These are phyloP conservation scores for Stenogyne calaminthoides DNA, from an alignment of 305 asterid genomes.

Conservation along the genomic window DNA sequence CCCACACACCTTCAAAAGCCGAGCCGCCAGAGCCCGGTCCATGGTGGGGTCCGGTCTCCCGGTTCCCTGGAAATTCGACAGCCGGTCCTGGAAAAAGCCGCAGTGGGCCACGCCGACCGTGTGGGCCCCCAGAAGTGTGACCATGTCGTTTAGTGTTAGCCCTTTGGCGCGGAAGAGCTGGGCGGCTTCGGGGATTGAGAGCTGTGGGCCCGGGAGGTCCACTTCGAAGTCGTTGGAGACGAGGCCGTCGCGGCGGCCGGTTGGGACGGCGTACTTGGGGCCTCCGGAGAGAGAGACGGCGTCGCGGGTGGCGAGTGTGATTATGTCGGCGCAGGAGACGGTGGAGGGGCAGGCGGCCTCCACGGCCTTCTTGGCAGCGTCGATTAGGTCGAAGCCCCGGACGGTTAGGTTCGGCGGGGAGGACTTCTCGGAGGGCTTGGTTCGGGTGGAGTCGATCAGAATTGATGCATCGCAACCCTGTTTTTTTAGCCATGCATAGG, in stretches of 20 bases:
- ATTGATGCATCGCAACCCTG: slow-evolving; percentile 67
- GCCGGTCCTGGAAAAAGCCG: slow-evolving; percentile 54
- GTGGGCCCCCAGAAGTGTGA: slow-evolving; percentile 66
- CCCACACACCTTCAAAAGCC: slow-evolving; percentile 44
- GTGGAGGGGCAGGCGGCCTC: slow-evolving; percentile 44
- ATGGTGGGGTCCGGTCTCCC: slow-evolving; percentile 57
- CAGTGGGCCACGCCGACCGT: slow-evolving; percentile 76
- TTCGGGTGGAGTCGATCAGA: slow-evolving; percentile 42
- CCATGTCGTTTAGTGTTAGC: slow-evolving; percentile 59
- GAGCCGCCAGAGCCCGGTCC: slow-evolving; percentile 51
- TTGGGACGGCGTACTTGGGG: slow-evolving; percentile 47
- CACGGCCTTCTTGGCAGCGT: slow-evolving; percentile 48
- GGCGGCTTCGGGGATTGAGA: slow-evolving; percentile 39
- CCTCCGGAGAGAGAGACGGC: slow-evolving; percentile 58
- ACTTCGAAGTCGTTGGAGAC: slow-evolving; percentile 46
- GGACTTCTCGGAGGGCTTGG: slow-evolving; percentile 47
- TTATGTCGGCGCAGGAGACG: slow-evolving; percentile 76
- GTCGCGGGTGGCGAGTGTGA: slow-evolving; percentile 71
- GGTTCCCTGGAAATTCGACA: slow-evolving; percentile 53
- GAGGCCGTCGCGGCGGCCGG: slow-evolving; percentile 70
- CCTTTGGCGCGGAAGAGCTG: slow-evolving; percentile 45
- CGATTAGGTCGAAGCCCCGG: slow-evolving; percentile 60
- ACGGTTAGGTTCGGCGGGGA: slow-evolving; percentile 47
- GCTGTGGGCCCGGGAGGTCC: slow-evolving; percentile 55
- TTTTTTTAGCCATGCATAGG: background rate